These are phyloP conservation scores for Auricularia heimuer DNA, from an alignment of 768 basidiomycete genomes.

Conservation along the genomic window DNA sequence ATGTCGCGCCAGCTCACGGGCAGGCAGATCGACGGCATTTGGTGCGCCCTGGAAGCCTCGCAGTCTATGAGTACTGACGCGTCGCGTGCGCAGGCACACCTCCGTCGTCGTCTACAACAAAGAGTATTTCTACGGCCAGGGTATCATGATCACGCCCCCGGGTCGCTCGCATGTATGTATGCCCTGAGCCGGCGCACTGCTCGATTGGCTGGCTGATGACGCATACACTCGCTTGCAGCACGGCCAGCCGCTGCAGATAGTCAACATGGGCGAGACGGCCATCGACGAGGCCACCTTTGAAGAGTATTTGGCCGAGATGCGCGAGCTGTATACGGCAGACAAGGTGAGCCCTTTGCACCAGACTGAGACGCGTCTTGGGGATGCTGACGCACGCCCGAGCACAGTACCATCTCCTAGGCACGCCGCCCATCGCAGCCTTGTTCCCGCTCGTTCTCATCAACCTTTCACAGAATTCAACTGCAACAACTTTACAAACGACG, in stretches of 20 bases:
- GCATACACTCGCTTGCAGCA: slow-evolving; percentile 36
- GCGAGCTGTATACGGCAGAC: slow-evolving; percentile 77
- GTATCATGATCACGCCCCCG: slow-evolving; percentile 60
- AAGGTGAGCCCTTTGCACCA: slow-evolving; percentile 41
- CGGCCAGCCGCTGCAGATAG: slow-evolving; percentile 56
- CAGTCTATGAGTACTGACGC: neutral
- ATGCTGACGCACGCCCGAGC: neutral
- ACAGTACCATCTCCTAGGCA: slow-evolving; percentile 82
- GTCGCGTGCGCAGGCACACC: slow-evolving; percentile 60
- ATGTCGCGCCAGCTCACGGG: slow-evolving; percentile 77
- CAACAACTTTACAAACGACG: slow-evolving; percentile 89
- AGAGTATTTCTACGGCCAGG: slow-evolving; percentile 87
- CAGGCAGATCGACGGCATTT: slow-evolving; percentile 86
- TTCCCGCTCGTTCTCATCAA: neutral
- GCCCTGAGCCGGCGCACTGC: neutral
- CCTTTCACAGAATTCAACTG: slow-evolving; percentile 73
- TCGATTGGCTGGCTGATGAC: neutral
- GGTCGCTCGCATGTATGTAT: slow-evolving; percentile 65
- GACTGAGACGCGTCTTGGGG: neutral
- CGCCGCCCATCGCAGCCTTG: slow-evolving; percentile 4
- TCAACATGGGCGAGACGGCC: slow-evolving; percentile 70
- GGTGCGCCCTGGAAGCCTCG: slow-evolving; percentile 36
- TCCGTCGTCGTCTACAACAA: slow-evolving; percentile 79
- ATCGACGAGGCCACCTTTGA: slow-evolving; percentile 79
- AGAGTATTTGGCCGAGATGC: slow-evolving; percentile 72